These are phyloP conservation scores for Apiotrichum sp. DNA, from an alignment of 1,284 basidiomycete species.

Conservation along the genomic window DNA sequence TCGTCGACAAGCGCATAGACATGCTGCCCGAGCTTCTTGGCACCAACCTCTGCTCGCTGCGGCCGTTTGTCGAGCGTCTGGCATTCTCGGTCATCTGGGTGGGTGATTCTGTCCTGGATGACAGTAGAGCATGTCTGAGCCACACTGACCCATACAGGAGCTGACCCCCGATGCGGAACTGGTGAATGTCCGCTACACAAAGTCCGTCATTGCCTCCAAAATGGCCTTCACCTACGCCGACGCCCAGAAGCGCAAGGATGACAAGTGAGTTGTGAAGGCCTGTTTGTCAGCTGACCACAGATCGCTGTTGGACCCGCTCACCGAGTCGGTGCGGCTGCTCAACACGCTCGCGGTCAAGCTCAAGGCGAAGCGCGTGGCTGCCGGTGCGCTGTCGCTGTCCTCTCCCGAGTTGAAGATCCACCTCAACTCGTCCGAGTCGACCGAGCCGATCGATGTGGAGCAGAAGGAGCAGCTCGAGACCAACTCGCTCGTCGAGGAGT, in stretches of 20 bases:
- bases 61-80: constrained; percentile 87
- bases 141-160: constrained; percentile 55
- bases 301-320: constrained; percentile 72
- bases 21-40: constrained; percentile 94
- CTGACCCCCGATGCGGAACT: constrained; percentile 79
- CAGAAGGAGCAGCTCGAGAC: constrained; percentile 91
- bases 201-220: constrained; percentile 95
- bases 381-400: constrained; percentile 92
- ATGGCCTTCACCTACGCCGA: constrained; percentile 97
- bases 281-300: constrained; percentile 45
- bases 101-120: constrained; percentile 28
- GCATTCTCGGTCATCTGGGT: constrained; percentile 98
- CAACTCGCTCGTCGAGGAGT: constrained; percentile 96
- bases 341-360: constrained; percentile 84
- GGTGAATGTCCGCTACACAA: constrained; percentile 83
- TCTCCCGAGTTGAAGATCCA: constrained; percentile 98
- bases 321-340: constrained; percentile 79
- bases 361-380: constrained; percentile 78
- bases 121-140: background rate
- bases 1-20: constrained; percentile 98
- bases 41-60: constrained; percentile 90
- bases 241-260: constrained; percentile 89
- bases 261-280: constrained; percentile 57
- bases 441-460: constrained; percentile 95
- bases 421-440: constrained; percentile 82